These are phyloP conservation scores for Diplogelasinospora grovesii DNA, from an alignment of 495 filamentous ascomycete genomes.

Conservation along the genomic window DNA sequence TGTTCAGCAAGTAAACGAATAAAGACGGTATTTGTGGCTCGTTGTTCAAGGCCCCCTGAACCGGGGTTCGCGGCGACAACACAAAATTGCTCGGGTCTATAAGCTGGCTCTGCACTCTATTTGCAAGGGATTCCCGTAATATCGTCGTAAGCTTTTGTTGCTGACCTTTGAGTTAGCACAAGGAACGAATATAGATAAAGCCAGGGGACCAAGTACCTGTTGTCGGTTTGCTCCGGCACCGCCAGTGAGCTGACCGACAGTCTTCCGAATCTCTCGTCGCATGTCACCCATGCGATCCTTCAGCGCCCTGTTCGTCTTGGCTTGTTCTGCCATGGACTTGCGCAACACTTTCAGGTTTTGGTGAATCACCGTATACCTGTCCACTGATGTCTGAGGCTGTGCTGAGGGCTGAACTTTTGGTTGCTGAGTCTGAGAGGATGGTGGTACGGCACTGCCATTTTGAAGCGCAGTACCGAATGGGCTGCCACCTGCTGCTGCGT, in stretches of 20 bases:
- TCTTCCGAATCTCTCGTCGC: constrained; percentile 63
- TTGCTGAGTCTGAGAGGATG: neutral
- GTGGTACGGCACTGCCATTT: no score
- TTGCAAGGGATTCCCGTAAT: constrained; percentile 34
- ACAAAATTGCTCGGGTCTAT: constrained; percentile 67
- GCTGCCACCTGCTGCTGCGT: no score
- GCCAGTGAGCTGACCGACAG: constrained; percentile 65
- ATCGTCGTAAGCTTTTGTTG: constrained; percentile 42
- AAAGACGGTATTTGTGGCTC: constrained; percentile 54
- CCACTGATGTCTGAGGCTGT: constrained; percentile 1
- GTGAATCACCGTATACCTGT: constrained; percentile 64
- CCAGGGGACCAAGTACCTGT: constrained; percentile 32
- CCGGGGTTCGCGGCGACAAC: constrained; percentile 46
- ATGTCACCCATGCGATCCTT: constrained; percentile 68
- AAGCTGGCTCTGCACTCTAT: constrained; percentile 42
- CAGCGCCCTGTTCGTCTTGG: constrained; percentile 37
- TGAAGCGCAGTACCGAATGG: no score
- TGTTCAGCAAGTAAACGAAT: constrained; percentile 77
- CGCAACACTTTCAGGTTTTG: constrained; percentile 66
- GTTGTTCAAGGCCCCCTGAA: constrained; percentile 46
- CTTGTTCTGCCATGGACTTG: constrained; percentile 45
- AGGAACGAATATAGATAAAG: neutral
- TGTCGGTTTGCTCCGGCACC: constrained; percentile 52
- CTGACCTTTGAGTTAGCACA: constrained; percentile 7
- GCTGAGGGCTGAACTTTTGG: neutral